Evolutionary conservation across 305 asterid genomes (phyloP).

Genomic region (Andrographis paniculata): DNA sequence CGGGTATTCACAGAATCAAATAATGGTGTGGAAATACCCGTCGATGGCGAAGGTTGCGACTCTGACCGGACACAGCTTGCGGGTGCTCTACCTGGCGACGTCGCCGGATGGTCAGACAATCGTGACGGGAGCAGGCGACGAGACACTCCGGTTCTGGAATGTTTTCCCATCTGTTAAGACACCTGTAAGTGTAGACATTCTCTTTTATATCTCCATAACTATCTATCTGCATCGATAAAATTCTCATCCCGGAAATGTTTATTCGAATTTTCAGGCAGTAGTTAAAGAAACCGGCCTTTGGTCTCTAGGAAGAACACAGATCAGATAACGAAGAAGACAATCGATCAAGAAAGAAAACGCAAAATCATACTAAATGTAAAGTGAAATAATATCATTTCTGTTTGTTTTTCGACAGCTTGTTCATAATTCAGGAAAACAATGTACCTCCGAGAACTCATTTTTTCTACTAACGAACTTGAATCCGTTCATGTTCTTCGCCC

Average conservation of each 20-base stretch:
- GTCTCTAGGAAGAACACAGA: conserved; percentile 90
- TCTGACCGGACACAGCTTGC: conserved; percentile 81
- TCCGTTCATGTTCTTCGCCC: too few relatives aligned
- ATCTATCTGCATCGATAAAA: background rate
- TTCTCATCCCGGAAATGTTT: too few relatives aligned
- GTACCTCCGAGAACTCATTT: too few relatives aligned
- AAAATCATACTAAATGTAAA: too few relatives aligned
- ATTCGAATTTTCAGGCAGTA: conserved; percentile 57
- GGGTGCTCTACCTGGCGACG: conserved; percentile 89
- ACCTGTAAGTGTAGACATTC: conserved; percentile 45
- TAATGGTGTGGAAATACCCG: conserved; percentile 99
- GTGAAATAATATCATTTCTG: too few relatives aligned
- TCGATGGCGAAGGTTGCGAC: conserved; percentile 92
- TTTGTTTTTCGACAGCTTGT: too few relatives aligned
- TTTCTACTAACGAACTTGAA: too few relatives aligned
- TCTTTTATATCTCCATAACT: background rate
- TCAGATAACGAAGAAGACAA: conserved; percentile 38
- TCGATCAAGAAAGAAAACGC: background rate
- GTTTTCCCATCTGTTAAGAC: conserved; percentile 77
- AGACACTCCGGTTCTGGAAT: conserved; percentile 90
- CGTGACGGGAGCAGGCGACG: conserved; percentile 96
- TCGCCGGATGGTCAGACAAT: conserved; percentile 86
- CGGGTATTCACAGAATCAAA: conserved; percentile 95
- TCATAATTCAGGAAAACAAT: too few relatives aligned
- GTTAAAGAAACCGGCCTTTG: conserved; percentile 85